Base-by-base conservation (phyloP, 2,329 filamentous ascomycete species). In the Raffaelea ambrosiae region DNA sequence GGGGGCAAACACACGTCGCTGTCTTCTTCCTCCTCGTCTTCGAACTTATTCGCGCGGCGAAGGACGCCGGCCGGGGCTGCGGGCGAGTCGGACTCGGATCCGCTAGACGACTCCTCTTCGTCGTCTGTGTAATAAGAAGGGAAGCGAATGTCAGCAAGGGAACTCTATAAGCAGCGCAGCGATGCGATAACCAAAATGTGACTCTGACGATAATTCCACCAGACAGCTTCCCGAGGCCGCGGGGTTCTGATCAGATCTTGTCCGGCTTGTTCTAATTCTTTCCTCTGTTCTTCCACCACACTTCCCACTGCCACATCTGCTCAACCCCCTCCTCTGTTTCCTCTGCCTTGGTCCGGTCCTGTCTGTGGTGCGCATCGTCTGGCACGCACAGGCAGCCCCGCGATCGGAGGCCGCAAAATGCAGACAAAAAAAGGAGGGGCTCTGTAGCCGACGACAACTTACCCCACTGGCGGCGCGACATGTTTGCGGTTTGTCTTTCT, bases 1-100 rank as follows among this genome's bases (percentile, higher is more conserved):
- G 19, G 31, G 11, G 18, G 18, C n/a, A 39, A 56, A 64, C 75
- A 61, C 77, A 91, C 90, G 68, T 94, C 88, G 58, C 73, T 74
- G 56, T 86, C 83, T 31, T 90, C 83, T 48, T 76, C 84, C 67
- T 95, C 90, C 65, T 97, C 91, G 58, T 97, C 91, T 58, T 93
- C 89, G 62, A 95, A 95, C 71, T 93, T 88, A 55, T 50, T 68
- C 52, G 63, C 40, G 16, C 54, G 68, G 53, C 73, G 70, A 54
- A 73, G 70, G 46, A 61, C 58, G 49, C 63, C 63, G 36, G 60
- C 64, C 43, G 64, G 57, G 3, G 65, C 63, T 26, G 71, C 64
- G 14, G 71, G 16, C 7, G 35, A 38, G 8, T 9, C 8, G 35
- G 26, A 7, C 21, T 63, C 59, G n/a, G 58, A 61, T 48, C 60